Evolutionary conservation across 768 basidiomycete genomes (phyloP).

Genomic region (Leccinum boreale): DNA sequence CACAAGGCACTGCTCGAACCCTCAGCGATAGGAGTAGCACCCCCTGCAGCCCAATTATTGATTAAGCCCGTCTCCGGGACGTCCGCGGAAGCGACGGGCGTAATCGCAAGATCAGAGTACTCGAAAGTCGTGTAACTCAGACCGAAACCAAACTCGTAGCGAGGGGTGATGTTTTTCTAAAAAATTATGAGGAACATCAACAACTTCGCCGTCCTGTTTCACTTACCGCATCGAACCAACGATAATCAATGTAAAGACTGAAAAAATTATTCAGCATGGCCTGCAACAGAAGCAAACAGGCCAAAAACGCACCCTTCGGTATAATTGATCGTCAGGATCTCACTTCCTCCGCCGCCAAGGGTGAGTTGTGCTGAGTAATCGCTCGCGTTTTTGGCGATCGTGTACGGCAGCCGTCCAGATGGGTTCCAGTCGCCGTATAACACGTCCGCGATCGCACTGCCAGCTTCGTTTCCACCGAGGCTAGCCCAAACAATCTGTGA

Average conservation of each 20-base stretch:
- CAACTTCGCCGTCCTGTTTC: not conserved
- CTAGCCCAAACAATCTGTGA: conserved; percentile 46
- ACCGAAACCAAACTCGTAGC: conserved; percentile 89
- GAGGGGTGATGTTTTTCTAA: conserved; percentile 68
- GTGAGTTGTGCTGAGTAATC: conserved; percentile 51
- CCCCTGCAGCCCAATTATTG: conserved; percentile 56
- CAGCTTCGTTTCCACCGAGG: conserved; percentile 72
- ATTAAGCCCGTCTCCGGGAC: conserved; percentile 32
- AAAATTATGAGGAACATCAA: not conserved
- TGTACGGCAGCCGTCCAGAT: conserved; percentile 65
- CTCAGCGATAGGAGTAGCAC: conserved; percentile 48
- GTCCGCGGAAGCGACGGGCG: conserved; percentile 37
- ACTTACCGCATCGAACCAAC: conserved; percentile 64
- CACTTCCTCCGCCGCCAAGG: conserved; percentile 21
- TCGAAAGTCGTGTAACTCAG: conserved; percentile 81
- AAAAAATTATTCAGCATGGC: not conserved
- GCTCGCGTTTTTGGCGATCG: conserved; percentile 56
- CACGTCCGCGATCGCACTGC: conserved; percentile 73
- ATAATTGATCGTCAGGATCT: conserved; percentile 54
- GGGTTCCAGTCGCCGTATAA: conserved; percentile 78
- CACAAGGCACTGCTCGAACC: conserved; percentile 65
- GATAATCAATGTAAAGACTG: conserved; percentile 67
- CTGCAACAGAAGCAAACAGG: not conserved
- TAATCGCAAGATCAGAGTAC: conserved; percentile 58
- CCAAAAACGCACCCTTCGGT: conserved; percentile 41